phyloP scores from a whole-genome alignment of 2,329 filamentous ascomycete genomes.

The Penicillium sp. region DNA sequence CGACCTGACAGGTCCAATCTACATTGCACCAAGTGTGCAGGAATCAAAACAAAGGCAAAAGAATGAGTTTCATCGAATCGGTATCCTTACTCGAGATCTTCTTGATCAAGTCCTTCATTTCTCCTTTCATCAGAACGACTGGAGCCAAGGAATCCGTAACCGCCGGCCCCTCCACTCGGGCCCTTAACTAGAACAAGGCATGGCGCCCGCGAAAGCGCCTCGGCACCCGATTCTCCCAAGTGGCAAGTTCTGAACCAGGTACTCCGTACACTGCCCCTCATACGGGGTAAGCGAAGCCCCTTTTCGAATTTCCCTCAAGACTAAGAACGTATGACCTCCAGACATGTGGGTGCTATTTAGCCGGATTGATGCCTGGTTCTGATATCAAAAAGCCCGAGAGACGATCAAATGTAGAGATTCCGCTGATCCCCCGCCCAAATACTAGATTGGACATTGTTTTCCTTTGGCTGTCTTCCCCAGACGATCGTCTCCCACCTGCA shows the following conservation, averaged over 20 bases:
- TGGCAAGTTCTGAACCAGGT: constrained; percentile 3
- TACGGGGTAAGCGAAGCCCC: constrained; percentile 6
- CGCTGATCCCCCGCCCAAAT: neutral
- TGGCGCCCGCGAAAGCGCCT: constrained; percentile 13
- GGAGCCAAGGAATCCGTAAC: neutral
- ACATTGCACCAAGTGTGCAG: neutral
- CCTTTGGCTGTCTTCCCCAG: constrained; percentile 10
- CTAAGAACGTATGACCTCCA: neutral
- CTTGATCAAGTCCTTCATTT: neutral
- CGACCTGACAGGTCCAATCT: constrained; percentile 5
- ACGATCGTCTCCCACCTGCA: constrained; percentile 18
- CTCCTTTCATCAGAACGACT: neutral
- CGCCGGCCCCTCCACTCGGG: constrained; percentile 11
- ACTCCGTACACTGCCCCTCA: constrained; percentile 9
- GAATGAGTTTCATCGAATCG: neutral
- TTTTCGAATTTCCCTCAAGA: constrained; percentile 9
- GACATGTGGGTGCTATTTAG: neutral
- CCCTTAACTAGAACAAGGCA: constrained; percentile 18
- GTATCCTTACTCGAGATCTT: too few relatives aligned
- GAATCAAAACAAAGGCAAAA: neutral
- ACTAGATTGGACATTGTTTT: neutral
- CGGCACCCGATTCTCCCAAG: constrained; percentile 3
- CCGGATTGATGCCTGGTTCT: neutral
- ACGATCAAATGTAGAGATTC: neutral
- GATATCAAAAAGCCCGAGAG: neutral